Base-by-base conservation (phyloP, 164 flowering plant species). In the Stephania japonica region DNA sequence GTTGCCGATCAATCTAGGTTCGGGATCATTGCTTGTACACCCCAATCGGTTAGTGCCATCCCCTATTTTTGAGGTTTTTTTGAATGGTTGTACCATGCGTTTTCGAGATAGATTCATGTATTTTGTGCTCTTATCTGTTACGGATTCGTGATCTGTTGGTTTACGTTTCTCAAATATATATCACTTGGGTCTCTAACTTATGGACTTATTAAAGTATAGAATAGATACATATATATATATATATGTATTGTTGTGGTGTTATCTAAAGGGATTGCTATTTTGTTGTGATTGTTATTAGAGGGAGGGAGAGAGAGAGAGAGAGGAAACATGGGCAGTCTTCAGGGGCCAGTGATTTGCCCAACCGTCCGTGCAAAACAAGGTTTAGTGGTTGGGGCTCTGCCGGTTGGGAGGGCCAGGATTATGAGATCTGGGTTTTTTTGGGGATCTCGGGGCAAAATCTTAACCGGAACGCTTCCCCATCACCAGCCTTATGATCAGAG, bases 331-430 rank as follows among this genome's bases (percentile, higher is more conserved):
- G 87, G 79, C 56, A 83, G 87, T 68, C 62, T 94, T 67, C 95
- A 88, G 75, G 97, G 94, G 76, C 91, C 97, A 2, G 91, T 92
- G 23, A 79, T 91, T 77, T 90, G 87, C 83, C 97, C 93, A 7
- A 69, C 86, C 27, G 80, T 87, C 19, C 87, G 82, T 43, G 83
- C 85, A 5, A 91, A 86, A 72, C 87, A 85, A 77, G 77, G 69
- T 1, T 86, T 87, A 38, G 86, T 87, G 26, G 73, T 72, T 23
- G 68, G 67, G 73, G 63, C 75, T 72, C 19, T 84, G 61, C 86
- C 86, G 2, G 50, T 84, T 8, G 42, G 71, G 74, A 90, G 76
- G 73, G 61, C 85, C 75, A 83, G 78, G 75, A 44, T 83, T 68
- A 70, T 79, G 11, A 83, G 85, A 77, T 86, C 86, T 78, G 84